Base-by-base conservation (phyloP, 75 land plant genomes). In the Selaginella tamariscina region DNA sequence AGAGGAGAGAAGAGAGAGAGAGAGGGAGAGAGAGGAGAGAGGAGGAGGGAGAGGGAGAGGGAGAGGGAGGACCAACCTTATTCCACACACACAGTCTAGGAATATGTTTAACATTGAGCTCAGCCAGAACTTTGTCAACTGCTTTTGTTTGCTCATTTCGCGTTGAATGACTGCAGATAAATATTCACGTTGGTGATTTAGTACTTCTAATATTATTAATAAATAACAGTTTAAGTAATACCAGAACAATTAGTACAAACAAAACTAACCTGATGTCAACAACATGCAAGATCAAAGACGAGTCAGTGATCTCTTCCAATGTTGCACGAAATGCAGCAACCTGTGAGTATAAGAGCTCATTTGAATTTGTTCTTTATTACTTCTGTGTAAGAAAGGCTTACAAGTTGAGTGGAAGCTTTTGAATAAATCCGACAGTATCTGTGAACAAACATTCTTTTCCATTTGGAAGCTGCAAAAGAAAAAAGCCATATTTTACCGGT, bases 241-340 rank as follows among this genome's bases (percentile, higher is more conserved):
- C 15, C 49, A 39, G 15, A 39, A 39, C 49, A 39, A 5, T 5
- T 5, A 39, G 49, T n/a, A n/a, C 49, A 72, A n/a, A 29, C 8
- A 70, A 33, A 24, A 0, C 31, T 29, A 32, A 88, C 97, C 97
- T 92, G 63, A 86, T 84, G 49, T 92, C 97, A 29, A 92, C 89
- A 33, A 92, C 97, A 82, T 92, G 97, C 32, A 92, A 83, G 32
- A 92, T 49, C 65, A 92, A 80, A 39, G 87, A 92, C 23, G 97
- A 92, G 63, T 92, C 97, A 49, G 83, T 77, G 69, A 92, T 88
- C 77, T 92, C 97, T 69, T 92, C 97, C 66, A 92, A 64, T 26
- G 97, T 92, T 65, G 97, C 97, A 68, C 97, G 76, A 63, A 92
- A 92, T 49, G 97, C 95, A 73, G 97, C 97, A 70, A 92, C 84